Evolutionary conservation across 352 stramenopile genomes (phyloP), one percentile per base, ranked within the genome.

Genomic region (Globisporangium iwayamae): DNA sequence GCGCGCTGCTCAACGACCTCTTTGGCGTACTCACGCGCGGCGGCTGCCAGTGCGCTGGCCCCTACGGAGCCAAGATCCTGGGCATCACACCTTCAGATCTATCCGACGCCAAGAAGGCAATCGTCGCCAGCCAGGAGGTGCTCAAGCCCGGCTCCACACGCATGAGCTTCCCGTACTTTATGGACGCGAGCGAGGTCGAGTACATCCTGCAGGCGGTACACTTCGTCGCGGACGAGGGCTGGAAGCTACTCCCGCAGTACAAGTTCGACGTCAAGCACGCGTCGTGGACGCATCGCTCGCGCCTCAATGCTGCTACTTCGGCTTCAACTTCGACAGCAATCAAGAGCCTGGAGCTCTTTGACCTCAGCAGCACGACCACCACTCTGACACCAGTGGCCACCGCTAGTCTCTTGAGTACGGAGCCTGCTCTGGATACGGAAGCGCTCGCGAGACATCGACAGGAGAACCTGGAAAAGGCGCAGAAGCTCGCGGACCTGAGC

Each of bases 191-290:
- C 13, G 85, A 98, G 66, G 83, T 94, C n/a, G 74, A 98, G 13
- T 99, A 98, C 81, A 91, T 99, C 11, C 47, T 98, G 9, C 38
- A 89, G 6, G 96, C 96, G 1, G 76, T 99, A 20, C 74, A 90
- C 43, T 99, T 98, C 70, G 92, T 99, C 11, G 89, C 94, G 1
- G 79, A 88, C 52, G 68, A 98, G 59, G 97, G 93, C 50, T 97
- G 85, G 81, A 91, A 91, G 30, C 91, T 99, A 32, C 75, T 99
- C 43, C 92, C 91, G 22, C 80, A 96, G 61, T 99, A 99, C 73
- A 61, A 72, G 36, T 98, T 97, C 70, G 96, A 98, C 78, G 85
- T 98, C 73, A 80, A 91, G 16, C 99, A 93, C 9, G 97, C 96
- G 13, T 94, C 98, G 56, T 98, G 91, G 91, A 91, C 90, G 48